Conservation (phyloP, 2,329 filamentous ascomycete genomes). For the Fusarium sp. region DNA sequence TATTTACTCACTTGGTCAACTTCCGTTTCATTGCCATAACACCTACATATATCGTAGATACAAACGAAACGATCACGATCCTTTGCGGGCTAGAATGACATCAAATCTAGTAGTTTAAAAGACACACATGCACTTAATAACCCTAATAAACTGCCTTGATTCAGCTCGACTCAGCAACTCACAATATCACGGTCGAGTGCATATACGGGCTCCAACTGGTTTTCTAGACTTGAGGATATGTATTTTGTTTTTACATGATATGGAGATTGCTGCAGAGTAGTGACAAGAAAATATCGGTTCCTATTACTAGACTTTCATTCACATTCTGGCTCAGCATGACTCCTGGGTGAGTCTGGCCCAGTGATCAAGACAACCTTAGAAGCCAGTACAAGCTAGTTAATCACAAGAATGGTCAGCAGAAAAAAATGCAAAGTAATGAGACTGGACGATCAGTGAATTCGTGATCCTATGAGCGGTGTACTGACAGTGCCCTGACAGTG, state of each 20-base stretch:
- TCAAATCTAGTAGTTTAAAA: not conserved
- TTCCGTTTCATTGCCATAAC: not conserved
- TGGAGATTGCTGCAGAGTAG: not conserved
- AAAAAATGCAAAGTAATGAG: not conserved
- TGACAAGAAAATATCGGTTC: not conserved
- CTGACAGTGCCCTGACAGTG: not conserved
- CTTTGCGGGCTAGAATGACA: not conserved
- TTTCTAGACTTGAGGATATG: not conserved
- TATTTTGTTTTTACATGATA: not conserved
- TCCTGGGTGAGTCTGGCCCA: not conserved
- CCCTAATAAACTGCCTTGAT: not conserved
- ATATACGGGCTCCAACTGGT: not conserved
- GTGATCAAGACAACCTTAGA: not conserved
- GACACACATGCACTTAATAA: not conserved
- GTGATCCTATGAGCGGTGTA: not conserved
- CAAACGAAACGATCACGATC: rapidly evolving
- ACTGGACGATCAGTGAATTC: not conserved
- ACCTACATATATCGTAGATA: not conserved
- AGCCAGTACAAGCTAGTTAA: not conserved
- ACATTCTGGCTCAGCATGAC: not conserved
- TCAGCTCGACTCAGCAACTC: not conserved
- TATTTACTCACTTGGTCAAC: not conserved
- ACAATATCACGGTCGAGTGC: not conserved
- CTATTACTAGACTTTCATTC: not conserved
- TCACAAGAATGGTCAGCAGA: not conserved